Conservation (phyloP, 1,284 basidiomycete species). For the Rhodotorula sp. region DNA sequence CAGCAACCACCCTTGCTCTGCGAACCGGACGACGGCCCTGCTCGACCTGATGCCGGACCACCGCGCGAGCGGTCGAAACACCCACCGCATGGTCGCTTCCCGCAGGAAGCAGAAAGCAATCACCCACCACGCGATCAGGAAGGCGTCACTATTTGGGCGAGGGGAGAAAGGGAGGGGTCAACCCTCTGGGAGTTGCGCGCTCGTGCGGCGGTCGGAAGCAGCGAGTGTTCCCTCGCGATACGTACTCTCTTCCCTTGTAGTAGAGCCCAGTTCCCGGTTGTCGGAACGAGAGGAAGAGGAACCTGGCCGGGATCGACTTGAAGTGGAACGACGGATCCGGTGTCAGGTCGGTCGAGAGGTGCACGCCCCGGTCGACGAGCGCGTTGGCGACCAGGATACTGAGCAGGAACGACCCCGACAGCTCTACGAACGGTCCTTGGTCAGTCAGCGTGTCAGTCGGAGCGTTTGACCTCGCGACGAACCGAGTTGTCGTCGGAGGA, state of each 20-base stretch:
- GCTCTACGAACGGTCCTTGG: not conserved
- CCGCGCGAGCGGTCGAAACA: slow-evolving; percentile 74
- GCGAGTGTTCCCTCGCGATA: not conserved
- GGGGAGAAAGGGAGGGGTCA: no score
- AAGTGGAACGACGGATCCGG: slow-evolving; percentile 28
- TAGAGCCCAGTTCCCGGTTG: slow-evolving; percentile 27
- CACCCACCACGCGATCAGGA: slow-evolving; percentile 70
- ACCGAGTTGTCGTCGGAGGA: slow-evolving; percentile 1
- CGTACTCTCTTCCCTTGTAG: slow-evolving; percentile 39
- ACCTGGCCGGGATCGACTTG: slow-evolving; percentile 19
- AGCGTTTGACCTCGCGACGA: not conserved
- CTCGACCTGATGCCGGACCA: slow-evolving; percentile 56
- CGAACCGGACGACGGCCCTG: slow-evolving; percentile 70
- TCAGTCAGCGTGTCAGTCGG: not conserved
- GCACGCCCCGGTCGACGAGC: slow-evolving; percentile 3
- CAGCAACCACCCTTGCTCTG: slow-evolving; percentile 89
- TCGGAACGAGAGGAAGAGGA: slow-evolving; percentile 36
- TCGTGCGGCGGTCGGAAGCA: not conserved
- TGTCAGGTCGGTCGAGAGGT: slow-evolving; percentile 30
- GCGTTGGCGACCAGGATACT: slow-evolving; percentile 17
- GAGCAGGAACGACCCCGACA: slow-evolving; percentile 16
- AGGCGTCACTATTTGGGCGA: slow-evolving; percentile 50
- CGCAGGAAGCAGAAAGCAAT: slow-evolving; percentile 74
- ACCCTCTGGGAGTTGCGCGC: not conserved
- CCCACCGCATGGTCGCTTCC: slow-evolving; percentile 66